Evolutionary conservation across 2,329 filamentous ascomycete species (phyloP).

Genomic region (Aspergillus persii): DNA sequence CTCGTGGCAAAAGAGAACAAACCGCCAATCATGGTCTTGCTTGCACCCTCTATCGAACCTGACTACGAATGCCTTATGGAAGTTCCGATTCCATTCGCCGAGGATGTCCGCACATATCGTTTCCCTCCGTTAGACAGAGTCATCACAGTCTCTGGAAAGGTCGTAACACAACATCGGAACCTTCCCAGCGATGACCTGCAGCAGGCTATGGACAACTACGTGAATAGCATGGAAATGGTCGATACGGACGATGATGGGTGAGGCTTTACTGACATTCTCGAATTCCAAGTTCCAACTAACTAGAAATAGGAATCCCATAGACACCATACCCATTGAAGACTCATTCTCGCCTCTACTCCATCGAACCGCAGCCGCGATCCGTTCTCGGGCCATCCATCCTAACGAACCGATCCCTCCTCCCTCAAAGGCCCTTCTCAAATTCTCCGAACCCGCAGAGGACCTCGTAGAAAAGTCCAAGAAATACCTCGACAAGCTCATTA

Average conservation of each 20-base stretch:
- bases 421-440: conserved; percentile 66
- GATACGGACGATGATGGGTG: conserved; percentile 73
- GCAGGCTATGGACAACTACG: conserved; percentile 83
- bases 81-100: conserved; percentile 84
- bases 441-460: conserved; percentile 68
- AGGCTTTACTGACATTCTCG: conserved; percentile 17
- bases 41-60: conserved; percentile 75
- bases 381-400: conserved; percentile 74
- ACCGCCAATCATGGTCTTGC: conserved; percentile 70
- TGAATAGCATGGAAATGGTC: conserved; percentile 86
- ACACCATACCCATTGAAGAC: conserved; percentile 77
- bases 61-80: conserved; percentile 86
- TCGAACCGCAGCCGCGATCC: conserved; percentile 80
- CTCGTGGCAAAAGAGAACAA: conserved; percentile 82
- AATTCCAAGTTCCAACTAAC: conserved; percentile 5
- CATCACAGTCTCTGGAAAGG: conserved; percentile 79
- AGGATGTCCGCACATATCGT: conserved; percentile 85
- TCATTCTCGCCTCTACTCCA: conserved; percentile 84
- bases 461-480: conserved; percentile 60
- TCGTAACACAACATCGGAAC: conserved; percentile 76
- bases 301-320: conserved; percentile 49
- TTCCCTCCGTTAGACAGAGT: conserved; percentile 89
- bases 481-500: conserved; percentile 62
- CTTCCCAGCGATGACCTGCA: conserved; percentile 73
- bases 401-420: conserved; percentile 61